Base-by-base conservation (phyloP, 1,284 basidiomycete genomes). In the Puccinia brachypodii region DNA sequence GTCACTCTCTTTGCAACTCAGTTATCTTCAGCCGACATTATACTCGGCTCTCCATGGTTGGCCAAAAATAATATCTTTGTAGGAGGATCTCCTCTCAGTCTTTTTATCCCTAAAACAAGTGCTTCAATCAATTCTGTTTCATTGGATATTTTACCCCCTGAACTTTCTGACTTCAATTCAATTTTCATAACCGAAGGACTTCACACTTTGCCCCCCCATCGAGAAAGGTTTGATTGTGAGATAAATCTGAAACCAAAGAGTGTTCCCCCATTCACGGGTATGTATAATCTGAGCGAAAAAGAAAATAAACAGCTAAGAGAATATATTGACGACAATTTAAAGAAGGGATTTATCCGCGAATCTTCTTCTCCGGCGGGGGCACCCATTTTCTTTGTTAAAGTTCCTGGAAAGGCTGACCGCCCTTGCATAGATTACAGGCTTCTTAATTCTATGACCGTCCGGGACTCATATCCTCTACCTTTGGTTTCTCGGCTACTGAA, bases 391-490 rank as follows among this genome's bases (percentile, higher is more conserved):
- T 64, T 33, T 33, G 31, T n/a, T 14, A 78, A 74, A 7, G 82
- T 81, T 66, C 78, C 77, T 75, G 83, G 83, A 19, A 66, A 38
- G 62, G 36, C 25, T 11, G 36, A 66, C 25, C 6, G 31, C 6
- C 62, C 62, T 31, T 71, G 68, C n/a, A 44, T 71, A n/a, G 40
- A 71, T 71, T 71, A 71, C 38, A 19, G 64, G 31, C 28, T 19
- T 13, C 22, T 71, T 16, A 71, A 71, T 71, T 64, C 28, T 13
- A 40, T 71, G 16, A 72, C 31, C 8, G n/a, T 42, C 4, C 6
- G 42, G 22, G 40, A 72, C 9, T 40, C n/a, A 8, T 72, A 42
- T 44, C 69, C 69, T 16, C 19, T 72, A 13, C 69, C 40, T 1
- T 9, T 47, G 1, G 31, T 72, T 38, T 28, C 33, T 22, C 42